Evolutionary conservation across 352 stramenopile genomes (phyloP).

Genomic region (Phytophthora multivora): DNA sequence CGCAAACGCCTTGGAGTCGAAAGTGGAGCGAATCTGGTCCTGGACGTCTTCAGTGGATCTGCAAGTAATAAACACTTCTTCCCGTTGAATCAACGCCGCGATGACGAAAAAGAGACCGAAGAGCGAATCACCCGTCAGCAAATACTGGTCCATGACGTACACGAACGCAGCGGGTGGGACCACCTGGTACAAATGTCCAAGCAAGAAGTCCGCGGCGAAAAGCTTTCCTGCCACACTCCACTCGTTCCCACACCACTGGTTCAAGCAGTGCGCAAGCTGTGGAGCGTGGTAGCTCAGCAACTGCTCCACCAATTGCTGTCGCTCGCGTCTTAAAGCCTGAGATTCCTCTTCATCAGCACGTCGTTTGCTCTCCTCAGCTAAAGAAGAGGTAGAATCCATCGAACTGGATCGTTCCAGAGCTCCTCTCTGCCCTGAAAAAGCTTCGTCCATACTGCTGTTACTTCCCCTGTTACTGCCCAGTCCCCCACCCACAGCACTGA

Average conservation of each 20-base stretch:
- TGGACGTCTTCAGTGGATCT: constrained; percentile 46
- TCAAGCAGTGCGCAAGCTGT: constrained; percentile 63
- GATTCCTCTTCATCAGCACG: constrained; percentile 41
- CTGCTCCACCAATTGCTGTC: constrained; percentile 73
- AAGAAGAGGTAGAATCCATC: constrained; percentile 43
- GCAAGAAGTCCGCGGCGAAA: constrained; percentile 62
- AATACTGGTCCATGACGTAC: constrained; percentile 81
- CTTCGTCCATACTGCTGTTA: constrained; percentile 39
- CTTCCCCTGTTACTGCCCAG: constrained; percentile 29
- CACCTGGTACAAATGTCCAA: constrained; percentile 71
- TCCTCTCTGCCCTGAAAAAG: constrained; percentile 1
- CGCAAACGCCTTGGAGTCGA: constrained; percentile 38
- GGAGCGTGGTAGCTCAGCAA: constrained; percentile 80
- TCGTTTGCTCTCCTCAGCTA: constrained; percentile 32
- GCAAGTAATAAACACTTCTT: constrained; percentile 46
- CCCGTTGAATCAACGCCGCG: constrained; percentile 51
- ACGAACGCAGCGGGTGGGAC: constrained; percentile 62
- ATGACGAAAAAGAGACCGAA: constrained; percentile 79
- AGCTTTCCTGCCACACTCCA: constrained; percentile 67
- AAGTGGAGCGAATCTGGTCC: constrained; percentile 39
- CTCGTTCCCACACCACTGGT: constrained; percentile 73
- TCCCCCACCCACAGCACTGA: background rate
- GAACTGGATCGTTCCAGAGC: constrained; percentile 35
- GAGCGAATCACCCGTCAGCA: constrained; percentile 69
- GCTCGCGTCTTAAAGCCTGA: constrained; percentile 41